Evolutionary conservation across 2,329 filamentous ascomycete genomes (phyloP), one percentile per base, ranked within the genome.

Genomic region (Paradendryphiella salina): DNA sequence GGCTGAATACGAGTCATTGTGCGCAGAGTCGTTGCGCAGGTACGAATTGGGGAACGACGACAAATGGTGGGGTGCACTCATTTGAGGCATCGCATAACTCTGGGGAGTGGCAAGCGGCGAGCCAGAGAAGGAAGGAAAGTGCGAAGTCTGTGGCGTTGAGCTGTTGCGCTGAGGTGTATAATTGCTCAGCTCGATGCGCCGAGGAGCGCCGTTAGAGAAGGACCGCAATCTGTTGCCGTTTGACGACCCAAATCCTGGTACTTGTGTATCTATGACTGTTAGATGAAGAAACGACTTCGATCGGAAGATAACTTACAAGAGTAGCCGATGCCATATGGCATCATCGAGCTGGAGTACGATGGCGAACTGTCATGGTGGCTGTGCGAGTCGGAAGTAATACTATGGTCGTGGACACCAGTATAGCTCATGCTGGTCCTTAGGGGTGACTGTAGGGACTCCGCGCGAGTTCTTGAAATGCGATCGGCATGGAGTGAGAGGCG

Each of bases 401-500:
- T 64, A 35, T 52, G 54, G 20, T 71, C 68, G 43, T 56, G 56
- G 10, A 63, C 66, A 33, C 65, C 60, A 18, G 61, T 72, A 55
- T 79, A 79, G 28, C 75, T 77, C 66, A 78, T 75, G 65, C 75
- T 79, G 6, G 75, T 73, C 46, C 77, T 67, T 11, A 79, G 63
- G 2, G 76, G 76, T 10, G 76, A 78, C 26, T 72, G 72, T 3
- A 76, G 63, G 4, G 74, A 71, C 52, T 79, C 77, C 26, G 73
- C 74, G 26, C 73, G 65, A 17, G 69, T 70, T 41, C 76, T 68
- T 37, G 61, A 61, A 18, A 77, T 66, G 29, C 75, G 68, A 52
- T 79, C 76, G 46, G 69, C 66, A 40, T 78, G 75, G 4, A 77
- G 61, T 6, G 75, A 71, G 13, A 77, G 63, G 17, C 76, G 72